phyloP scores from a whole-genome alignment of 2,329 filamentous ascomycete genomes.

The Stagonosporopsis tanaceti region DNA sequence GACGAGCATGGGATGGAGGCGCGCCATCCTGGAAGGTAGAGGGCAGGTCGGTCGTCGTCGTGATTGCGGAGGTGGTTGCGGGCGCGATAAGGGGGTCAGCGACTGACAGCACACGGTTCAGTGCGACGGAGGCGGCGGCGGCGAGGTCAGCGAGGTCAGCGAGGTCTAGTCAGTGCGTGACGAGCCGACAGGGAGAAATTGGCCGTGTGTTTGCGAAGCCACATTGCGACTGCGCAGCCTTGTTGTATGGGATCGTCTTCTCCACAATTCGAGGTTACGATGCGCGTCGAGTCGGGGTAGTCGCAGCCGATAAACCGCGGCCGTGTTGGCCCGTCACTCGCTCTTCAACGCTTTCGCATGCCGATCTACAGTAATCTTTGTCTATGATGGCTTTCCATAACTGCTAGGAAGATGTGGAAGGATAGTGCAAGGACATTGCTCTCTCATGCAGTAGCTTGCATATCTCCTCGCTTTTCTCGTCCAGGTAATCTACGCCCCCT shows the following conservation, averaged over 20 bases:
- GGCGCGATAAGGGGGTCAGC: not conserved
- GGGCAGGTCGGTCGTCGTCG: no score
- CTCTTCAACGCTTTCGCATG: not conserved
- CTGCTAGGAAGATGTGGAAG: not conserved
- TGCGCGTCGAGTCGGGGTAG: slow-evolving; percentile 11
- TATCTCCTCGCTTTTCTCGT: slow-evolving; percentile 36
- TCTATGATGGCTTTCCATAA: not conserved
- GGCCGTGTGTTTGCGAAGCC: slow-evolving; percentile 8
- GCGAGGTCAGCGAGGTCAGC: slow-evolving; percentile 7
- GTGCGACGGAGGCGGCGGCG: not conserved
- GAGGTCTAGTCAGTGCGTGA: not conserved
- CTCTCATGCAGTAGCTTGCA: slow-evolving; percentile 21
- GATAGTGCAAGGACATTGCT: slow-evolving; percentile 19
- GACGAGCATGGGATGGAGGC: slow-evolving; percentile 44
- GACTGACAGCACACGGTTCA: not conserved
- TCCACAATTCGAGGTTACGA: slow-evolving; percentile 19
- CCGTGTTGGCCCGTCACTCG: not conserved
- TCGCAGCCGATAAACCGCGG: slow-evolving; percentile 9
- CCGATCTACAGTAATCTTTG: not conserved
- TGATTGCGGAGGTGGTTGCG: not conserved
- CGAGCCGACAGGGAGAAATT: not conserved
- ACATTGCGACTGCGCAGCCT: slow-evolving; percentile 13
- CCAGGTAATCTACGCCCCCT: slow-evolving; percentile 41
- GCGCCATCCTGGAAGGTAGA: slow-evolving; percentile 20
- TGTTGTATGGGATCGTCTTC: slow-evolving; percentile 8